Evolutionary conservation across 345 rosid genomes (phyloP).

Genomic region (Gossypium arboreum): DNA sequence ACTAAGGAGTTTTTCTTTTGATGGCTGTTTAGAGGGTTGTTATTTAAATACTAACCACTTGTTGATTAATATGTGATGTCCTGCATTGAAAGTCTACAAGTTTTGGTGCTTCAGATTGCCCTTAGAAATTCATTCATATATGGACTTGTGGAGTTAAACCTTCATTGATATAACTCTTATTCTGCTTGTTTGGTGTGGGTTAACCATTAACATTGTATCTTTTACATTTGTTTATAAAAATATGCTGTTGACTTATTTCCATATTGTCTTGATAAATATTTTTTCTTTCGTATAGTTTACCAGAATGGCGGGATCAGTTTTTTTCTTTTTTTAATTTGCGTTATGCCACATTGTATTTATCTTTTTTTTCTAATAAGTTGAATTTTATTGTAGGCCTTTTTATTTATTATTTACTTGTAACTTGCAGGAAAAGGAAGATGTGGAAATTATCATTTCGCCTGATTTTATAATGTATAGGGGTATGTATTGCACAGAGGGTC

Average conservation of each 20-base stretch:
- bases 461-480: constrained; percentile 44
- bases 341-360: not conserved
- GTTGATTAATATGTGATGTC: not conserved
- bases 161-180: not conserved
- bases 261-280: not conserved
- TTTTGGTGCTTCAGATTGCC: not conserved
- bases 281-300: not conserved
- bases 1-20: not conserved
- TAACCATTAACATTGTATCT: not conserved
- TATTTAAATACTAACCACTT: not conserved
- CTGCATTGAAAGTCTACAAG: not conserved
- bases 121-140: not conserved
- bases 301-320: not conserved
- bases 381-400: not conserved
- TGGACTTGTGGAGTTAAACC: not conserved
- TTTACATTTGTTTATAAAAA: not conserved
- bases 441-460: constrained; percentile 42
- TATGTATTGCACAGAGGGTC: constrained; percentile 39
- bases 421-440: constrained; percentile 42
- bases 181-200: constrained; percentile 2
- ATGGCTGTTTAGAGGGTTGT: not conserved
- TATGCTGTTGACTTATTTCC: not conserved
- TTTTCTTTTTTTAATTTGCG: not conserved
- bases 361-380: not conserved
- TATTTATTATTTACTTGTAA: constrained; percentile 1